These are phyloP conservation scores for Meira miltonrushii DNA, from an alignment of 1,284 basidiomycete species.

Conservation along the genomic window DNA sequence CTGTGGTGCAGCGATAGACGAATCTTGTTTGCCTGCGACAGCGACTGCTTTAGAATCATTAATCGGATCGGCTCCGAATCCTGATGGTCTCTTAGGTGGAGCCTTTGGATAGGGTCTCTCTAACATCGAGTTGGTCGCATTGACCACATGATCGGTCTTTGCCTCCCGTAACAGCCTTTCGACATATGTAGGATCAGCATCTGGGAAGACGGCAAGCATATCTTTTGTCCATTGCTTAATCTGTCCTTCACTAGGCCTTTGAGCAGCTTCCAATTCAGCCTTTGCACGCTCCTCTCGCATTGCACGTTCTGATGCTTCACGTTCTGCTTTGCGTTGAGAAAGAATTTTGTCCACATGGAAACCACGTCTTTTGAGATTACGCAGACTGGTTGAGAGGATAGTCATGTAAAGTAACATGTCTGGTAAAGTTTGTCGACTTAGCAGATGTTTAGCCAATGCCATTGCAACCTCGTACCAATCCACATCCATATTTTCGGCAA, in stretches of 20 bases:
- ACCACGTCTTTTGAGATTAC: conserved; percentile 75
- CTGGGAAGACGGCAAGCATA: conserved; percentile 49
- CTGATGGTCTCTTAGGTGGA: background rate
- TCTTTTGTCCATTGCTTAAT: conserved; percentile 27
- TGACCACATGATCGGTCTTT: conserved; percentile 42
- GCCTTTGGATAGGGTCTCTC: conserved; percentile 29
- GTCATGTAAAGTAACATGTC: conserved; percentile 73
- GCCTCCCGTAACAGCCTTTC: conserved; percentile 30
- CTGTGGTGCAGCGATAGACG: background rate
- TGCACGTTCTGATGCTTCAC: conserved; percentile 59
- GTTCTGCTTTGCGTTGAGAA: conserved; percentile 72
- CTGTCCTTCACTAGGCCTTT: conserved; percentile 14
- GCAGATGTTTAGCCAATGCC: conserved; percentile 41
- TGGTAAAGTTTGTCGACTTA: conserved; percentile 43
- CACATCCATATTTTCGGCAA: conserved; percentile 68
- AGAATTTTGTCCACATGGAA: conserved; percentile 79
- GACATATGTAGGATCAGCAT: conserved; percentile 46
- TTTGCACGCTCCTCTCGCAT: conserved; percentile 40
- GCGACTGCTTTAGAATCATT: background rate
- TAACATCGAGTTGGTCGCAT: conserved; percentile 46
- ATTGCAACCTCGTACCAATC: conserved; percentile 74
- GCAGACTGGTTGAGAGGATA: conserved; percentile 81
- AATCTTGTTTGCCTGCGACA: background rate
- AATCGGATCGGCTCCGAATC: conserved; percentile 6
- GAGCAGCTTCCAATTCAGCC: conserved; percentile 38